Evolutionary conservation across 176 grass and related monocot species (phyloP).

Genomic region (Aegilops sharonensis): DNA sequence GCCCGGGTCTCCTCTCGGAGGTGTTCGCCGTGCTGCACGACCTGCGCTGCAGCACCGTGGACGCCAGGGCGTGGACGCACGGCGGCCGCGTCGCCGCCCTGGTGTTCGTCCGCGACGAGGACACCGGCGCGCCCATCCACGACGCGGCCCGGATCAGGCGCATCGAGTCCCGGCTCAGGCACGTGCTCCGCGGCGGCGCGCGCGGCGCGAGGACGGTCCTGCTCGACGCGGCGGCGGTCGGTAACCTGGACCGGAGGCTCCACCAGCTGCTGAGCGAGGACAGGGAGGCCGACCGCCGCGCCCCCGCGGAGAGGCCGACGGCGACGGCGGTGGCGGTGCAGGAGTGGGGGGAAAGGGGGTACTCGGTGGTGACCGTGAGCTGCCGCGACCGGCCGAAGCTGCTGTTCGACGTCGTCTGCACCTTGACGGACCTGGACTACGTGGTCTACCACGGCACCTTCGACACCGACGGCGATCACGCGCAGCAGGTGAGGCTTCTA

Average conservation of each 20-base stretch:
- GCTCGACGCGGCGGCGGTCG: constrained; percentile 23
- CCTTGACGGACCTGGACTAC: constrained; percentile 90
- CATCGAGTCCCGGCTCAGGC: constrained; percentile 54
- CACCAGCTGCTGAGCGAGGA: constrained; percentile 86
- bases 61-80: constrained; percentile 90
- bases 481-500: constrained; percentile 58
- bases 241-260: constrained; percentile 64
- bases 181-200: constrained; percentile 68
- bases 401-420: constrained; percentile 92
- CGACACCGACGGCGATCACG: constrained; percentile 67
- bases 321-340: constrained; percentile 49
- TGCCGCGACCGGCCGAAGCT: constrained; percentile 87
- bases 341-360: constrained; percentile 70
- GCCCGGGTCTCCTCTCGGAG: constrained; percentile 86
- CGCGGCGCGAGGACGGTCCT: constrained; percentile 47
- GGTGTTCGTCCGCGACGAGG: constrained; percentile 62
- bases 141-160: constrained; percentile 46
- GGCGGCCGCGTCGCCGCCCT: constrained; percentile 63
- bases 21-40: constrained; percentile 88
- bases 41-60: constrained; percentile 55
- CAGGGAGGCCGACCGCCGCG: constrained; percentile 36
- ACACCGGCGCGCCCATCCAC: constrained; percentile 48
- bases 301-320: neutral
- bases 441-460: constrained; percentile 86
- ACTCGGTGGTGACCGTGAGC: constrained; percentile 79